Percentiles rank a stretch among this genome's conserved stretches.
phyloP scores from a whole-genome alignment of 768 basidiomycete genomes.

The Serendipita vermifera region DNA sequence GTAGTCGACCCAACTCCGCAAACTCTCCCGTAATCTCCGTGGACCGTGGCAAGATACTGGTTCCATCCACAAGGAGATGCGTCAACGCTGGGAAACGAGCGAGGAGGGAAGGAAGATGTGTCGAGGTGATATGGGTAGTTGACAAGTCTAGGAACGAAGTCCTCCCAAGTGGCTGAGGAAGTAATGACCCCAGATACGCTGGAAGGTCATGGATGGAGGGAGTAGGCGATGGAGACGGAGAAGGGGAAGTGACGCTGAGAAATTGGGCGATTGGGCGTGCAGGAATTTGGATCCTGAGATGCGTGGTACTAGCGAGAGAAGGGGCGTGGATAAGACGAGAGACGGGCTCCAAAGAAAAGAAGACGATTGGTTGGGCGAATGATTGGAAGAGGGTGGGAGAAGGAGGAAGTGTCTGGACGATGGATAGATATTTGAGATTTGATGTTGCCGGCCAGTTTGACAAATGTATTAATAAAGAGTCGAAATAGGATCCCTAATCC shows the following conservation, averaged over 20 bases:
- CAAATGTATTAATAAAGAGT: constrained; percentile 50
- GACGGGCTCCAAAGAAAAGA: constrained; percentile 56
- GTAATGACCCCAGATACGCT: no score
- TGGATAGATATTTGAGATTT: constrained; percentile 6
- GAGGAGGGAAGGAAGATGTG: constrained; percentile 43
- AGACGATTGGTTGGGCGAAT: constrained; percentile 82
- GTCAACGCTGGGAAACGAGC: constrained; percentile 37
- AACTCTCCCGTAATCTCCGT: constrained; percentile 41
- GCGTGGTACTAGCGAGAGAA: constrained; percentile 32
- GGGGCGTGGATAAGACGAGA: constrained; percentile 34
- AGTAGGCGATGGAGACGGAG: constrained; percentile 5
- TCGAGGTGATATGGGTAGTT: constrained; percentile 44
- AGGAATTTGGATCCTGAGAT: constrained; percentile 62
- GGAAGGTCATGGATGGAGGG: constrained; percentile 9
- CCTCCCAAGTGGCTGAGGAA: no score
- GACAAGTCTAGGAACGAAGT: constrained; percentile 57
- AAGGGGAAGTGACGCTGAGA: constrained; percentile 23
- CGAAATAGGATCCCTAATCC: constrained; percentile 66
- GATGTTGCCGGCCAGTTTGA: constrained; percentile 42
- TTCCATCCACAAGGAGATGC: constrained; percentile 61
- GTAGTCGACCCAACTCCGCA: constrained; percentile 44
- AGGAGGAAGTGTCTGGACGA: not conserved
- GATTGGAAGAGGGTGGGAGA: constrained; percentile 25
- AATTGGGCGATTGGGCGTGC: constrained; percentile 41
- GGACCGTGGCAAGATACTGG: constrained; percentile 35